A percentile compares a stretch with the other conserved stretches of the same genome.
phyloP scores from a whole-genome alignment of 345 rosid species.

The Laguncularia racemosa region DNA sequence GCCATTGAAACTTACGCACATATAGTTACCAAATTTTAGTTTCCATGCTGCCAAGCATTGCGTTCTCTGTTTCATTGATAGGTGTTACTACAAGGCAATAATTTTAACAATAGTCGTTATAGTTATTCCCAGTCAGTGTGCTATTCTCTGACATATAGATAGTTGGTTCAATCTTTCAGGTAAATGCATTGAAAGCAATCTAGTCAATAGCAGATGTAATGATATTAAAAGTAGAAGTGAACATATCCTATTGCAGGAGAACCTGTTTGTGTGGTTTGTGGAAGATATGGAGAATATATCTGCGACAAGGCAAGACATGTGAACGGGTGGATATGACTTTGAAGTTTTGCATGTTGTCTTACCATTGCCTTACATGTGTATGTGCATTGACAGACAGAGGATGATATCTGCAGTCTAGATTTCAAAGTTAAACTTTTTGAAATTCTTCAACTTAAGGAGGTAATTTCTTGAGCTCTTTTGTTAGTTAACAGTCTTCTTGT shows the following conservation, averaged over 20 bases:
- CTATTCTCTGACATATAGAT: background rate
- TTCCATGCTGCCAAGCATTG: too few species aligned
- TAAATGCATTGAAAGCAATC: conserved; percentile 19
- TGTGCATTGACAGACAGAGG: conserved; percentile 43
- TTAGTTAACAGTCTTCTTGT: conserved; percentile 1
- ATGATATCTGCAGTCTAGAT: conserved; percentile 71
- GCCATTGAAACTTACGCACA: too few species aligned
- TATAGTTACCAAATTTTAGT: too few species aligned
- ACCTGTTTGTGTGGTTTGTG: conserved; percentile 63
- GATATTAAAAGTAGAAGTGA: conserved; percentile 31
- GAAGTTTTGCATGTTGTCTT: conserved; percentile 5
- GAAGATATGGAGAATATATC: conserved; percentile 70
- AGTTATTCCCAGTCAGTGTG: too few species aligned
- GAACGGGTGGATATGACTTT: conserved; percentile 3
- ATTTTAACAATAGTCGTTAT: too few species aligned
- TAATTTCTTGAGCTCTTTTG: conserved; percentile 14
- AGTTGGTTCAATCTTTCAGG: conserved; percentile 13
- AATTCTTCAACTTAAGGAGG: conserved; percentile 33
- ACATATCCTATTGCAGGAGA: conserved; percentile 59
- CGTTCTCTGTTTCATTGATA: too few species aligned
- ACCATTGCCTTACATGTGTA: conserved; percentile 4
- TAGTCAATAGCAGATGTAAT: background rate
- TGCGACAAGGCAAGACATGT: conserved; percentile 44
- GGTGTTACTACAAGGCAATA: too few species aligned
- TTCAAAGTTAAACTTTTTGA: conserved; percentile 54